A percentile compares a stretch with the other conserved stretches of the same genome.
Conservation (phyloP, 2,329 filamentous ascomycete species). For the Aspergillus pseudoviridinutans region DNA sequence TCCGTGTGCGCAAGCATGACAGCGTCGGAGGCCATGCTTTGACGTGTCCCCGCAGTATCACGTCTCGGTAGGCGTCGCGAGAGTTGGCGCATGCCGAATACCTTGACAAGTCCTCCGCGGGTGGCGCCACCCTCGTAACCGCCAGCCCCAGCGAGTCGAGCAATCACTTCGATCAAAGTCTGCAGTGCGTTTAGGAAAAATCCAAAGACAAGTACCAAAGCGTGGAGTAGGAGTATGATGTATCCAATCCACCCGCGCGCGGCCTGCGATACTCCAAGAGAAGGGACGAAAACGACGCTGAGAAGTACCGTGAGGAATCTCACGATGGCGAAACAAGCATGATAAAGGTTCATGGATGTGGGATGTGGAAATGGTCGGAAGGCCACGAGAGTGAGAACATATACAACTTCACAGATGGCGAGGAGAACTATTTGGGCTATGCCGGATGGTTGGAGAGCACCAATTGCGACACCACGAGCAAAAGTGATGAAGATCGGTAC, state of each 20-base stretch:
- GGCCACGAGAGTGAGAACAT: conserved; percentile 79
- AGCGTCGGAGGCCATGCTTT: conserved; percentile 77
- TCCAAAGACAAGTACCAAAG: conserved; percentile 76
- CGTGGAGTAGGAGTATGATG: conserved; percentile 81
- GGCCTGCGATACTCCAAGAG: conserved; percentile 71
- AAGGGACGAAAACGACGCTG: conserved; percentile 80
- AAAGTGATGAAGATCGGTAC: conserved; percentile 82
- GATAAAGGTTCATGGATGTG: conserved; percentile 97
- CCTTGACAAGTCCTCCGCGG: conserved; percentile 77
- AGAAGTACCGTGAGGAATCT: conserved; percentile 72
- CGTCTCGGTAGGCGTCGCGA: conserved; percentile 66
- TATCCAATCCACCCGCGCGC: conserved; percentile 95
- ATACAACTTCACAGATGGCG: conserved; percentile 89
- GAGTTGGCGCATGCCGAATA: conserved; percentile 86
- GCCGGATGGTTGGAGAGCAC: conserved; percentile 86
- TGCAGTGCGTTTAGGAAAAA: conserved; percentile 92
- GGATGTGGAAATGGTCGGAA: conserved; percentile 86
- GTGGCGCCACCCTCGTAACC: conserved; percentile 67
- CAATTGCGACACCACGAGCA: conserved; percentile 82
- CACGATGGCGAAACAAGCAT: conserved; percentile 75
- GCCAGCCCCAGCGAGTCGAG: conserved; percentile 77
- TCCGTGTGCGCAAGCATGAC: conserved; percentile 72
- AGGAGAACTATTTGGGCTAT: conserved; percentile 90
- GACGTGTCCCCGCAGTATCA: conserved; percentile 62
- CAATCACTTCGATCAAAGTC: conserved; percentile 83